Evolutionary conservation across 352 stramenopile species (phyloP), one percentile per base, ranked within the genome.

Genomic region (Pythium vanterpoolii): DNA sequence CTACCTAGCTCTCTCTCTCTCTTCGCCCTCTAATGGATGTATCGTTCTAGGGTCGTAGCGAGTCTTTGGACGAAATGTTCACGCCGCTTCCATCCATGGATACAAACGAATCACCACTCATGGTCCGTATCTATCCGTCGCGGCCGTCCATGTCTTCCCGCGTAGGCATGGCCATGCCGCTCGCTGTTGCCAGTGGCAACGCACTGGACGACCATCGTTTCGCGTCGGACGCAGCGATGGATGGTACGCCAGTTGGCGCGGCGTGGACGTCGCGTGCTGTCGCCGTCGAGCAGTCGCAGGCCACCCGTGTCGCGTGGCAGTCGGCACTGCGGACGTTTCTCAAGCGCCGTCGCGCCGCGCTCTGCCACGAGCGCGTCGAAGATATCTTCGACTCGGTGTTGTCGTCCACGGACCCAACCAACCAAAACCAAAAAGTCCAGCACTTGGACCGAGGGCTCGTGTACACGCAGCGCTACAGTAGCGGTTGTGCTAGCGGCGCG

Each of bases 91-190:
- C 38, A 5, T 13, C 34, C 13, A 47, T n/a, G n/a, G n/a, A 24
- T 14, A 24, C 38, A 7, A 39, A 50, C 39, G 40, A 60, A 44
- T 61, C 54, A 23, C 44, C 54, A 7, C 33, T 61, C 6, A 27
- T 61, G 54, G 54, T 61, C 5, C 30, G 26, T 3, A 61, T 61
- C 33, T 61, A 54, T 21, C 53, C 53, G 30, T 49, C 53, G n/a
- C 30, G 53, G 31, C 54, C 54, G 5, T 28, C n/a, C 14, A 39
- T 40, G 6, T 18, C 10, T 6, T n/a, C 45, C 14, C 54, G 44
- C 7, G 23, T 39, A 1, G 31, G 33, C 31, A 38, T 59, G 23
- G 54, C 30, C 19, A 56, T 47, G 42, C 30, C 43, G 33, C 42
- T 61, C 2, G 8, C 34, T 5, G 34, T 21, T 18, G 34, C 4